Base-by-base conservation (phyloP, 164 flowering plant genomes). In the Buxus sempervirens region DNA sequence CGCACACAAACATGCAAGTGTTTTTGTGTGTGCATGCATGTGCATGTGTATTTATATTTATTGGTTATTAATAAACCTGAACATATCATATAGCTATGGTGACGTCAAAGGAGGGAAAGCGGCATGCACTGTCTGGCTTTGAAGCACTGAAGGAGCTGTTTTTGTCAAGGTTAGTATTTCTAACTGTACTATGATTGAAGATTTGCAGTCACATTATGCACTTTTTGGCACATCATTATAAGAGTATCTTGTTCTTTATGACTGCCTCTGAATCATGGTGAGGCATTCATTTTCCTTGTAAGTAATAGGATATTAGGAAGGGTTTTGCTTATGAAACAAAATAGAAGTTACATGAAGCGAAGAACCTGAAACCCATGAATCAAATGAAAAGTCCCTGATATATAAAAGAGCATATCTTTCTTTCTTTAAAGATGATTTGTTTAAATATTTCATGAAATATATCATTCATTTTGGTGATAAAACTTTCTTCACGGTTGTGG, bases 101-200 rank as follows among this genome's bases (percentile, higher is more conserved):
- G 73, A 80, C 96, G 23, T 88, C 99, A 42, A 93, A 91, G 80
- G 96, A 91, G 38, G 99, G 99, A 65, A 96, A 96, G 77, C 93
- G 98, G 21, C 95, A 88, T 81, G 95, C 99, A 19, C 78, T 96
- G 72, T 78, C 86, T 14, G 97, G 94, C 0, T 88, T 93, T 86
- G 96, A 96, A 73, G 90, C 95, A 18, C 65, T 96, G 57, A 84
- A 80, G 77, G 99, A 96, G 67, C 76, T 93, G 67, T 96, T 96
- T 72, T 55, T 85, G 73, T 78, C 80, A 57, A 90, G 92, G 98
- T 89, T 45, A 25, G 70, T 9, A n/a, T 41, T 48, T 54, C 58
- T 62, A 21, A 53, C 48, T 62, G 32, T 10, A 2, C 25, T 14
- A 24, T 14, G 53, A 54, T 53, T 62, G 36, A 51, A 9, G 20